These are phyloP conservation scores for Microcyclospora tardicrescens DNA, from an alignment of 2,329 filamentous ascomycete species.

Conservation along the genomic window DNA sequence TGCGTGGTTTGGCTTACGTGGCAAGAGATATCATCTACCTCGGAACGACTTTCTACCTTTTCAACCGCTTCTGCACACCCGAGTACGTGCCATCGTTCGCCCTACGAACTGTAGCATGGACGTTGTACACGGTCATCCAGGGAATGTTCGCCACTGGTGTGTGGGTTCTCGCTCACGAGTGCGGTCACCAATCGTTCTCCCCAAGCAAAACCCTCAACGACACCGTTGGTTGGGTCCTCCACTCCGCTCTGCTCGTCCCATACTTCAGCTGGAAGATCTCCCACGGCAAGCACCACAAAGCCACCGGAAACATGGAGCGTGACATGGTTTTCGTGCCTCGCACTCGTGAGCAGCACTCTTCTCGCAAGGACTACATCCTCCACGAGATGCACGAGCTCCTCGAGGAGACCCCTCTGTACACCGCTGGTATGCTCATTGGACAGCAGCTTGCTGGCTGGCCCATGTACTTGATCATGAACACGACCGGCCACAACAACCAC, in stretches of 20 bases:
- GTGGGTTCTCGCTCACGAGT: constrained; percentile 97
- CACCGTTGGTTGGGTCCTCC: constrained; percentile 78
- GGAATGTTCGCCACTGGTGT: constrained; percentile 86
- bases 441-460: constrained; percentile 94
- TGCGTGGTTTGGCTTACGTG: constrained; percentile 68
- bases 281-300: constrained; percentile 99
- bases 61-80: constrained; percentile 80
- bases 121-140: constrained; percentile 66
- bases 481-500: constrained; percentile 94
- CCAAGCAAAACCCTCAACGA: constrained; percentile 85
- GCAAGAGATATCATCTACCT: constrained; percentile 64
- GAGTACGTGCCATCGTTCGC: constrained; percentile 62
- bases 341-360: constrained; percentile 70
- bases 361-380: constrained; percentile 55
- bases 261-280: constrained; percentile 99
- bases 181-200: constrained; percentile 93
- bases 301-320: constrained; percentile 88
- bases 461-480: constrained; percentile 79
- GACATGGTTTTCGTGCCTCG: constrained; percentile 99
- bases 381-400: constrained; percentile 81
- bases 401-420: constrained; percentile 87
- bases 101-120: constrained; percentile 52
- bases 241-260: constrained; percentile 79
- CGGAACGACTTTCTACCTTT: constrained; percentile 68
- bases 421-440: constrained; percentile 55